These are phyloP conservation scores for Globisporangium cystogenes DNA, from an alignment of 352 stramenopile genomes.

Conservation along the genomic window DNA sequence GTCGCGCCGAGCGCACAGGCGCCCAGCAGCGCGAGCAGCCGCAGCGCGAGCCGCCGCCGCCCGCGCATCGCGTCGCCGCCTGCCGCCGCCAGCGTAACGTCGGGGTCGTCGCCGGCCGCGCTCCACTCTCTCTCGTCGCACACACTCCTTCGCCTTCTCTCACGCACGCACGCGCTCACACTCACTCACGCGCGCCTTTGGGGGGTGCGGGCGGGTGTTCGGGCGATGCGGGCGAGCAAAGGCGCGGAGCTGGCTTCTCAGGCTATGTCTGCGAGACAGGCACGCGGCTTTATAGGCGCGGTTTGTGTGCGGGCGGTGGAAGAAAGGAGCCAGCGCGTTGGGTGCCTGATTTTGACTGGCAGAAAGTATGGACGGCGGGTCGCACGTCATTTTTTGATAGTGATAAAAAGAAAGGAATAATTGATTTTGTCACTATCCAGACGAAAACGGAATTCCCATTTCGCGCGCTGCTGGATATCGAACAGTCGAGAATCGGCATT, in stretches of 20 bases:
- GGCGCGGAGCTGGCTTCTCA: background rate
- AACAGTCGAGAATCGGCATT: too few species aligned
- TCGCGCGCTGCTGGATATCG: too few species aligned
- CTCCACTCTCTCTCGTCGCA: background rate
- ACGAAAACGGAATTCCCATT: too few species aligned
- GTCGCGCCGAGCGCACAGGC: background rate
- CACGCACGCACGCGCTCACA: too few species aligned
- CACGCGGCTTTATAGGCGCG: background rate
- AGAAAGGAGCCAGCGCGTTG: slow-evolving; percentile 1
- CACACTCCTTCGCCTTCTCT: too few species aligned
- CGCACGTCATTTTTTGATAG: background rate
- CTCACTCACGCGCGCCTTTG: background rate
- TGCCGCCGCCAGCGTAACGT: background rate
- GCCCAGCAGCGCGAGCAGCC: background rate
- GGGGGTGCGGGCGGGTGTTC: background rate
- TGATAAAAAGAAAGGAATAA: too few species aligned
- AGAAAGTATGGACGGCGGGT: background rate
- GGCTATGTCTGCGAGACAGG: background rate
- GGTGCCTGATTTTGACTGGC: slow-evolving; percentile 1
- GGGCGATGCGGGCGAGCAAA: too few species aligned
- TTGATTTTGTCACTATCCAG: too few species aligned
- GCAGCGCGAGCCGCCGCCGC: background rate
- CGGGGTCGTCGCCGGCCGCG: too few species aligned
- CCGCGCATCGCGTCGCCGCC: background rate
- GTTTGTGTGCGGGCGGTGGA: background rate